A percentile compares a stretch with the other conserved stretches of the same genome.
Conservation (phyloP, 306 rosid genomes). For the Astragalus membranaceus region DNA sequence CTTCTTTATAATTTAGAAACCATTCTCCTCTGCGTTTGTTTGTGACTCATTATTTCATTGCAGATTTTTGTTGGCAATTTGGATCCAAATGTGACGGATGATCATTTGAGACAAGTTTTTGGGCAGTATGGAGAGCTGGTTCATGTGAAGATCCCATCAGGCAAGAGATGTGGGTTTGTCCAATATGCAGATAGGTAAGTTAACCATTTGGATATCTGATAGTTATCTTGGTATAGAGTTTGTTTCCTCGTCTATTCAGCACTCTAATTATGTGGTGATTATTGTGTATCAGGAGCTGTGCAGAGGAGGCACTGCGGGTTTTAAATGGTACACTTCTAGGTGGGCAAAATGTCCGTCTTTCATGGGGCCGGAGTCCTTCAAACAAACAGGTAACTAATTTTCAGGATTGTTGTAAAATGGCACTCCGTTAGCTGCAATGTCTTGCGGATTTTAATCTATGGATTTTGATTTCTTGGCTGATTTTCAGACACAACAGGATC, state of each 20-base stretch:
- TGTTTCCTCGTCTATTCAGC: neutral
- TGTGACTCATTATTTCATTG: constrained; percentile 18
- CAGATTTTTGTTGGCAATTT: constrained; percentile 95
- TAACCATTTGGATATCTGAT: neutral
- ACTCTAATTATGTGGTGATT: neutral
- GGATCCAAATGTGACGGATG: constrained; percentile 86
- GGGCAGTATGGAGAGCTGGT: constrained; percentile 71
- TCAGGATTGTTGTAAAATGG: constrained; percentile 11
- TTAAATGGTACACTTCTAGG: constrained; percentile 70
- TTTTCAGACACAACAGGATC: constrained; percentile 65
- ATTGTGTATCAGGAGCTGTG: constrained; percentile 54
- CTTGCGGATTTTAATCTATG: neutral
- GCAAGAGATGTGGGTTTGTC: constrained; percentile 96
- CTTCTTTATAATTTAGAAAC: constrained; percentile 19
- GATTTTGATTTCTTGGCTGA: constrained; percentile 16
- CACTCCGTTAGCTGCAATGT: neutral
- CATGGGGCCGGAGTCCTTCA: constrained; percentile 98
- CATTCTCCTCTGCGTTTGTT: neutral
- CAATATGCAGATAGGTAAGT: constrained; percentile 79
- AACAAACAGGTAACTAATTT: constrained; percentile 67
- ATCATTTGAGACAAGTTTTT: constrained; percentile 86
- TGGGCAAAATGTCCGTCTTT: constrained; percentile 83
- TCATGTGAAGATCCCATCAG: constrained; percentile 93
- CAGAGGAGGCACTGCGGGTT: constrained; percentile 76
- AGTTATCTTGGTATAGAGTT: neutral